phyloP scores from a whole-genome alignment of 257 asterid species.

The Buddleja alternifolia region DNA sequence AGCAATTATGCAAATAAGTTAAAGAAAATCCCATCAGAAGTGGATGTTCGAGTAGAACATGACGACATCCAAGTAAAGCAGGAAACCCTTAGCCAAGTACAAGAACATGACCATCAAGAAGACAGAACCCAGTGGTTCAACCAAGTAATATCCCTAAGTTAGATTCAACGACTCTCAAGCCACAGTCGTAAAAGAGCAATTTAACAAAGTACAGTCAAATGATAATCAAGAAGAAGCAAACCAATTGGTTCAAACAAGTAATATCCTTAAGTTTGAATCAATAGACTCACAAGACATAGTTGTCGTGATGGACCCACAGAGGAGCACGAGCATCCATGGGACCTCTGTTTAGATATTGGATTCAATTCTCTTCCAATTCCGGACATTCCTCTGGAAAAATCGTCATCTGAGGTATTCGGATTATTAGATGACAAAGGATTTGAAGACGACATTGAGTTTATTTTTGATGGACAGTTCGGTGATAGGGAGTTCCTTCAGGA shows the following conservation, averaged over 20 bases:
- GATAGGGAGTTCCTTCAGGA: slow-evolving; percentile 49
- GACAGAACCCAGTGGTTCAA: too few relatives aligned
- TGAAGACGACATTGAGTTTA: slow-evolving; percentile 58
- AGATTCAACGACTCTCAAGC: too few relatives aligned
- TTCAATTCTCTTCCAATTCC: slow-evolving; percentile 49
- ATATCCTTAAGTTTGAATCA: slow-evolving; percentile 31
- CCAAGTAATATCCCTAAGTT: too few relatives aligned
- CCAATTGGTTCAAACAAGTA: slow-evolving; percentile 25
- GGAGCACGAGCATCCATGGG: slow-evolving; percentile 71
- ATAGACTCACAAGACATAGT: slow-evolving; percentile 32
- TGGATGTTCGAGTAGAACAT: slow-evolving; percentile 24
- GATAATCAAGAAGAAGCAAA: slow-evolving; percentile 36
- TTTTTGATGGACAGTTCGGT: slow-evolving; percentile 44
- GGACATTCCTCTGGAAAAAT: slow-evolving; percentile 42
- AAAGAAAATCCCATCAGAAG: slow-evolving; percentile 33
- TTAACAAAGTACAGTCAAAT: slow-evolving; percentile 8
- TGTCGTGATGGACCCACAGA: slow-evolving; percentile 45
- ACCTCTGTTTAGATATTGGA: slow-evolving; percentile 52
- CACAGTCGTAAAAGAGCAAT: too few relatives aligned
- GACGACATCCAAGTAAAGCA: slow-evolving; percentile 37
- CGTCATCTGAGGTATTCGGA: slow-evolving; percentile 49
- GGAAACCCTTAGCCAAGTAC: neutral
- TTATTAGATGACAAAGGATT: slow-evolving; percentile 50
- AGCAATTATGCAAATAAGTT: slow-evolving; percentile 60
- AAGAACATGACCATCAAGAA: too few relatives aligned